Percentiles rank a stretch among this genome's conserved stretches.
These are phyloP conservation scores for Botrytis hyacinthi DNA, from an alignment of 2,329 filamentous ascomycete species.

Conservation along the genomic window DNA sequence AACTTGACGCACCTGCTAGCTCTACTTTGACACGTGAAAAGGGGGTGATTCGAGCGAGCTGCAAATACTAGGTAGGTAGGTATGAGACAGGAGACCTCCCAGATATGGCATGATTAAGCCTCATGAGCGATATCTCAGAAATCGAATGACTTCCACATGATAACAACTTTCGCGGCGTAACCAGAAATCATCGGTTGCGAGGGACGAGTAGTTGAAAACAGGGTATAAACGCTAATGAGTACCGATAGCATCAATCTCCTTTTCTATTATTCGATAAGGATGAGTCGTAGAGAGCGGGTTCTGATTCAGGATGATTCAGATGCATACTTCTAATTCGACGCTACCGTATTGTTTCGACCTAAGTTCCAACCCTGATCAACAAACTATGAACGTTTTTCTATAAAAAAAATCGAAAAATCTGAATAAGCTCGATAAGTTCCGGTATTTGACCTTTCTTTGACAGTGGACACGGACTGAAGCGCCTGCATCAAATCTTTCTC, in stretches of 20 bases:
- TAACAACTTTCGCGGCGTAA: background rate
- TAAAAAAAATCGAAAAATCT: background rate
- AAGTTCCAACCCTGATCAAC: background rate
- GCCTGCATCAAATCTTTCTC: slow-evolving; percentile 8
- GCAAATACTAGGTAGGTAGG: background rate
- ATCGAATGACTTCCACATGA: slow-evolving; percentile 6
- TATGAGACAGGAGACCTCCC: background rate
- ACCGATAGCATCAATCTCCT: background rate
- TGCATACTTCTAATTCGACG: background rate
- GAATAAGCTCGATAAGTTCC: background rate
- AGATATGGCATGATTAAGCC: background rate
- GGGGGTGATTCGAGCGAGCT: background rate
- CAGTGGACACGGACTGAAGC: slow-evolving; percentile 4
- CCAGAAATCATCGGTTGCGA: background rate
- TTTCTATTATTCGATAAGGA: background rate
- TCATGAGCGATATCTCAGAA: background rate
- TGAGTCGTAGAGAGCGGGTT: background rate
- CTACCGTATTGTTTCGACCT: background rate
- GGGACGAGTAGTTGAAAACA: background rate
- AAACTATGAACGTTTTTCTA: background rate
- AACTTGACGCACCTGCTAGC: background rate
- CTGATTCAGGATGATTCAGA: background rate
- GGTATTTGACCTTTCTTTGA: background rate
- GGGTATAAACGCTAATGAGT: background rate
- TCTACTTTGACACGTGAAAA: slow-evolving; percentile 1